Base-by-base conservation (phyloP, 306 rosid species). In the barrel medic (Medicago truncatula) region DNA sequence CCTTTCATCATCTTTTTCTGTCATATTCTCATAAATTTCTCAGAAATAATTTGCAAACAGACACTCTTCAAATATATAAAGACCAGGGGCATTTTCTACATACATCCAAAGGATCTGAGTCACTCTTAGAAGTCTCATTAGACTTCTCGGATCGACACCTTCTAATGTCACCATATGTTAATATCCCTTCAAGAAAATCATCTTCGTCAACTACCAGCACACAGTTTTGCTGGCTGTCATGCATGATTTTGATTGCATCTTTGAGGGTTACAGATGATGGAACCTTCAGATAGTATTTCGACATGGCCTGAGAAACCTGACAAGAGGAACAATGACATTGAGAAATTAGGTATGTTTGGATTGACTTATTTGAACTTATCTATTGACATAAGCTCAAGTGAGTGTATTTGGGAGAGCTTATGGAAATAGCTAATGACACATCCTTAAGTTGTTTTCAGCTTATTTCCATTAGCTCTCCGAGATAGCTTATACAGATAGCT, bases 281-380 rank as follows among this genome's bases (percentile, higher is more conserved):
- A 83, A 92, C 84, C 87, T 87, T 92, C 84, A 83, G 77, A 87
- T 79, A 90, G 68, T 85, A 86, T 65, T 75, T 88, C 57, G 99
- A 87, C 98, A 95, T 92, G 70, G 89, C 96, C 81, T 71, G 89
- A 54, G 87, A 90, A 83, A 89, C 98, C 99, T 95, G 82, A 62
- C 34, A 72, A 78, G 49, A 82, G 40, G 71, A 66, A 76, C 49
- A 71, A 18, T 50, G 66, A 59, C 58, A 75, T 40, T 52, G 50
- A 75, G 40, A 31, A 70, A 63, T 73, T 36, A 31, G 74, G 14
- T 59, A 9, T 47, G 43, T 15, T 58, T 49, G 41, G 15, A 46
- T 46, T 13, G 16, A 46, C 16, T 46, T 13, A 46, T 46, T 46
- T 40, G 11, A 40, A 40, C 44, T 40, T 46, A 13, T 46, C 52